Evolutionary conservation across 805 yeast species (phyloP).

Genomic region (Aciculoconidium aculeatum): DNA sequence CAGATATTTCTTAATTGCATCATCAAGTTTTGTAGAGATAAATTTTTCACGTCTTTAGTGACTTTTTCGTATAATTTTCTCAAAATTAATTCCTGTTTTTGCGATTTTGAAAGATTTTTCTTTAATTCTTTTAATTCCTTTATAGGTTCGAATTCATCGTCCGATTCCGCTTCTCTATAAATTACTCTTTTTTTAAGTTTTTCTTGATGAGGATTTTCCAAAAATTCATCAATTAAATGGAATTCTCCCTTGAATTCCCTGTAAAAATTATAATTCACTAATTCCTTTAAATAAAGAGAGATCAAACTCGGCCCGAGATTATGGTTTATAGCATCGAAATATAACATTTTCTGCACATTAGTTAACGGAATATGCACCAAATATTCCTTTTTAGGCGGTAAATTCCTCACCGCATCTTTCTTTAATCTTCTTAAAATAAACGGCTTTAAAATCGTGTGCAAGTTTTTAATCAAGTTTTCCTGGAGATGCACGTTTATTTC

Average conservation of each 20-base stretch:
- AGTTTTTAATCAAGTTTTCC: slow-evolving; percentile 56
- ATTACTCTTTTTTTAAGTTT: slow-evolving; percentile 2
- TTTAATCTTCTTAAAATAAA: slow-evolving; percentile 80
- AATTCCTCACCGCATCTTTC: slow-evolving; percentile 53
- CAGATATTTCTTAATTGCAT: slow-evolving; percentile 86
- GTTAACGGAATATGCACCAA: slow-evolving; percentile 70
- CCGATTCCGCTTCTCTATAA: slow-evolving; percentile 21
- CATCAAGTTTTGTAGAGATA: slow-evolving; percentile 53
- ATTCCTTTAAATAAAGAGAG: slow-evolving; percentile 46
- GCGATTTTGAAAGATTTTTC: slow-evolving; percentile 2
- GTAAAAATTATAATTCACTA: slow-evolving; percentile 36
- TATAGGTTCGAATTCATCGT: slow-evolving; percentile 22
- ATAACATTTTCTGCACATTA: slow-evolving; percentile 55
- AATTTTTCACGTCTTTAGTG: slow-evolving; percentile 25
- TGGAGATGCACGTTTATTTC: slow-evolving; percentile 53
- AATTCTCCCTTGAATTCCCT: slow-evolving; percentile 17
- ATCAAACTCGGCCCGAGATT: slow-evolving; percentile 40
- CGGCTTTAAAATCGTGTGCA: slow-evolving; percentile 86
- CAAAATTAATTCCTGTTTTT: slow-evolving; percentile 11
- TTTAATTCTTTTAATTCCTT: neutral
- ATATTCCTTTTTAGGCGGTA: slow-evolving; percentile 91
- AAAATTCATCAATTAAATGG: slow-evolving; percentile 33
- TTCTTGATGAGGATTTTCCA: slow-evolving; percentile 21
- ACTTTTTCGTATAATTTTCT: slow-evolving; percentile 11
- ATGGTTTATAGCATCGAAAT: slow-evolving; percentile 44